Percentiles rank a stretch among this genome's conserved stretches.
These are phyloP conservation scores for Corchorus capsularis DNA, from an alignment of 345 rosid species.

Conservation along the genomic window DNA sequence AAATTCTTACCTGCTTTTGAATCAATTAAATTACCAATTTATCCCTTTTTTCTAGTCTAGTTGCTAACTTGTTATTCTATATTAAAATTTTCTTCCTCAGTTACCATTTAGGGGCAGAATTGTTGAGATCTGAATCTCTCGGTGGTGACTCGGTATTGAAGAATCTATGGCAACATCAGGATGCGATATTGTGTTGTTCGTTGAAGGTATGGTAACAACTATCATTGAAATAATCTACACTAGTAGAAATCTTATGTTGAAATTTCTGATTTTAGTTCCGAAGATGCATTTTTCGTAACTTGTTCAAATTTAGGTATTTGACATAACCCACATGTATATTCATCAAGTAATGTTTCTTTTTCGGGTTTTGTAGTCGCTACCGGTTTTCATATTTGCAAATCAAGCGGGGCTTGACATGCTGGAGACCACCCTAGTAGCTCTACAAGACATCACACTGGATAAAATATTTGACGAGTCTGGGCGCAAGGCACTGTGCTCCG, in stretches of 20 bases:
- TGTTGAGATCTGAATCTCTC: slow-evolving; percentile 61
- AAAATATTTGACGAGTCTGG: slow-evolving; percentile 91
- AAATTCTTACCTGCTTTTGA: not conserved
- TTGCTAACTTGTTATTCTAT: slow-evolving; percentile 20
- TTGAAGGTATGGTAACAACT: slow-evolving; percentile 54
- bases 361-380: slow-evolving; percentile 59
- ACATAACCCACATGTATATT: not conserved
- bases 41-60: not conserved
- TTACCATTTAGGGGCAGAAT: slow-evolving; percentile 69
- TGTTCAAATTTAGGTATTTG: not conserved
- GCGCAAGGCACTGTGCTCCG: slow-evolving; percentile 68
- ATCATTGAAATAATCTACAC: not conserved
- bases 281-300: not conserved
- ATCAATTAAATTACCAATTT: too few species aligned
- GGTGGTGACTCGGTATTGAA: slow-evolving; percentile 64
- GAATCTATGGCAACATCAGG: slow-evolving; percentile 85
- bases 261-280: not conserved
- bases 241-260: not conserved
- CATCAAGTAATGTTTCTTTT: not conserved
- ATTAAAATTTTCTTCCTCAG: slow-evolving; percentile 35
- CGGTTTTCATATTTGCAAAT: slow-evolving; percentile 90
- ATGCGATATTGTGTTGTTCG: slow-evolving; percentile 92
- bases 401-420: slow-evolving; percentile 99
- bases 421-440: slow-evolving; percentile 92
- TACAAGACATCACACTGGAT: slow-evolving; percentile 92